Conservation (phyloP, 2,329 filamentous ascomycete species). For the Whalleya microplaca region DNA sequence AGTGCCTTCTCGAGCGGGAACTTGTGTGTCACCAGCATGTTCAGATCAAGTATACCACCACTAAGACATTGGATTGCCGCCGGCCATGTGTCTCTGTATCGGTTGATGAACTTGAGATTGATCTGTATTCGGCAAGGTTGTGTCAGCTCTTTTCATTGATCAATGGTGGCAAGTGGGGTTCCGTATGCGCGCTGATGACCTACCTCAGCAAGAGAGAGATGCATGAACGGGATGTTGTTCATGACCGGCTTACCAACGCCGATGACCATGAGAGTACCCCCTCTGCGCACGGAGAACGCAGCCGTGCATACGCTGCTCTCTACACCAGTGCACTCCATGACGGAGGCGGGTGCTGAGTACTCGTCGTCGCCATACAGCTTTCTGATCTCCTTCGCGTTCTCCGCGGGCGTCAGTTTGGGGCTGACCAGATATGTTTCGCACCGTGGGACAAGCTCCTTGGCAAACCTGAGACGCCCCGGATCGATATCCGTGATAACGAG, state of each 20-base stretch:
- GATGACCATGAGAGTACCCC: conserved; percentile 65
- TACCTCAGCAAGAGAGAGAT: conserved; percentile 63
- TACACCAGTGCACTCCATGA: conserved; percentile 69
- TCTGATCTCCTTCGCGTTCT: conserved; percentile 56
- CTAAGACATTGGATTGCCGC: conserved; percentile 63
- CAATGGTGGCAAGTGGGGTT: background rate
- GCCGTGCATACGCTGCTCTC: conserved; percentile 66
- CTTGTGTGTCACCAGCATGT: conserved; percentile 64
- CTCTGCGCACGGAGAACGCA: conserved; percentile 58
- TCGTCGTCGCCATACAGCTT: conserved; percentile 55
- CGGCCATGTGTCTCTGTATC: conserved; percentile 72
- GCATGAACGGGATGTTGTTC: conserved; percentile 71
- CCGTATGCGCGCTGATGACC: conserved; percentile 12
- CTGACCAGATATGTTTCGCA: conserved; percentile 59
- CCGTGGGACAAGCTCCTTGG: conserved; percentile 58
- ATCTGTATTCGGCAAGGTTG: conserved; percentile 49
- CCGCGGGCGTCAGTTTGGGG: conserved; percentile 46
- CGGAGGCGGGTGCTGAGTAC: conserved; percentile 60
- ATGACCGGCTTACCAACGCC: conserved; percentile 65
- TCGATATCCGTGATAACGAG: conserved; percentile 68
- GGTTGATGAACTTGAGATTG: conserved; percentile 71
- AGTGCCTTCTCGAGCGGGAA: conserved; percentile 65
- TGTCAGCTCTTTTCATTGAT: conserved; percentile 14
- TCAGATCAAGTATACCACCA: conserved; percentile 63
- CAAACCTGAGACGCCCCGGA: conserved; percentile 57